Base-by-base conservation (phyloP, 495 filamentous ascomycete genomes). In the Amniculicola lignicola region DNA sequence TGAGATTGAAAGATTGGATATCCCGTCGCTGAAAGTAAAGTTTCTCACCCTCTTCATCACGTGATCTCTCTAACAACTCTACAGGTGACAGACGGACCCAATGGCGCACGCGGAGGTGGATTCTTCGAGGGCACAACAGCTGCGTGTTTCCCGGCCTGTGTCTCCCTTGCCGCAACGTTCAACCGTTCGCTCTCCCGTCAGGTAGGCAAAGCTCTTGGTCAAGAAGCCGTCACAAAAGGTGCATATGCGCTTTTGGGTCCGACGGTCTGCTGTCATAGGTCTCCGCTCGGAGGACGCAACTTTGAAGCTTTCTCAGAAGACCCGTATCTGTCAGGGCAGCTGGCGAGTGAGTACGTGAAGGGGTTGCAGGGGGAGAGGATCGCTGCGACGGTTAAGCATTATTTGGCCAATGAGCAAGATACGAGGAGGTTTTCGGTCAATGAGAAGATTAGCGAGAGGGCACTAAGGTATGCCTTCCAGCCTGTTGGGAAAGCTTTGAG, bases 221-320 rank as follows among this genome's bases (percentile, higher is more conserved):
- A 82, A 7, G 86, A 89, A 68, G 77, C 84, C n/a, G 82, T 80
- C 37, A 76, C 82, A 7, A 88, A 88, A 65, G 82, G 83, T 14
- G 79, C 82, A 4, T 82, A 87, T 47, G 75, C 84, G n/a, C 75
- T 90, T 15, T 73, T 90, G 5, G 87, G 84, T 1, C 87, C 87
- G 14, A 89, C 86, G 3, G 83, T 90, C 62, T 90, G 87, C 66
- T 84, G 84, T 65, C 86, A 89, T 54, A 77, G 87, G 11, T 82
- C 81, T 0, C 87, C 87, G 2, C 75, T 89, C 0, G 87, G 87
- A 9, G 87, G 87, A 4, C 77, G 87, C 51, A 84, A 84, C 36
- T 91, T 90, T 60, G 87, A 91, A 69, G 85, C 81, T 0, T 82
- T 89, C 46, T 87, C 86, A 4, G 87, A 90, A 61, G 87, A 91